Base-by-base conservation (phyloP, 106 monocot genomes). In the Dendrobium catenatum region DNA sequence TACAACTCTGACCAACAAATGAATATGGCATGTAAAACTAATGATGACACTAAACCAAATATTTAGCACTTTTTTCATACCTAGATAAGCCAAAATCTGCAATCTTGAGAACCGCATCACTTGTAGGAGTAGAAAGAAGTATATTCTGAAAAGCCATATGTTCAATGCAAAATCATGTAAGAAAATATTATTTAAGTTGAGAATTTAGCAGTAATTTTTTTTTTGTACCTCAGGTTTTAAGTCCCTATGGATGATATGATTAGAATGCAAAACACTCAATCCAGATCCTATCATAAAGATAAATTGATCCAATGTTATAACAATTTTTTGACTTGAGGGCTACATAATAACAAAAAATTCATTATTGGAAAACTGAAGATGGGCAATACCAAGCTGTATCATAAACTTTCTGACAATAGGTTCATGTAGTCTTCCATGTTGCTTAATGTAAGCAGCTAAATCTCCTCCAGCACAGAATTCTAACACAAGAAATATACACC, bases 31-130 rank as follows among this genome's bases (percentile, higher is more conserved):
- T 42, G 10, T 64, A 66, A 64, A 79, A 66, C 40, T 26, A 79
- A 26, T 4, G 6, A 26, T 4, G 6, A 83, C 6, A 64, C 19
- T 49, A 61, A 61, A 61, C n/a, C 61, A 61, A 61, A 4, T 4
- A 22, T 59, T 31, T 4, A 11, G 7, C 0, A 17, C 6, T 13
- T 56, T 31, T 44, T 27, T 72, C 73, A 22, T 82, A 90, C 93
- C 93, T 90, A 78, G 90, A 81, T 9, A 93, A 64, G 48, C 86
- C 93, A 86, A 93, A 90, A 79, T 93, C 89, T 77, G 90, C 85
- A 73, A 93, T 90, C 81, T 93, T 93, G 41, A 88, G 55, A 77
- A 88, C 82, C 29, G 88, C 79, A 68, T 83, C 84, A 33, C 70
- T 79, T 33, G 42, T 80, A 1, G 80, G 59, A 78, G 61, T 59